These are phyloP conservation scores for Backusella westeae DNA, from an alignment of 192 early-diverging fungal species.

Conservation along the genomic window DNA sequence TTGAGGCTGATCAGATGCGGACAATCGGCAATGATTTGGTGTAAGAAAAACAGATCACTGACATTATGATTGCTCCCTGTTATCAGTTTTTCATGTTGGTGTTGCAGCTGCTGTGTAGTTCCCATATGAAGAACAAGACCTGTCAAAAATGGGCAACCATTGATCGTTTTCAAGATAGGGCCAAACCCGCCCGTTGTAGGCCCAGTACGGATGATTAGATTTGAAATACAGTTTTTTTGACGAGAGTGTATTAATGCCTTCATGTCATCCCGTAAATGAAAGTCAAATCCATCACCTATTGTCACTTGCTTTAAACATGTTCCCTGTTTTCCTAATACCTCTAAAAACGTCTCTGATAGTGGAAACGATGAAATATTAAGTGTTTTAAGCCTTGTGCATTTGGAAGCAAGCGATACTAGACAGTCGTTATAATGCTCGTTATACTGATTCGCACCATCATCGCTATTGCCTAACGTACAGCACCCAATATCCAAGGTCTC, in stretches of 20 bases:
- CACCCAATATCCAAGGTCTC: not conserved
- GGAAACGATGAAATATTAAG: not conserved
- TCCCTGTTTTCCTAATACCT: not conserved
- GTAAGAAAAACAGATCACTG: not conserved
- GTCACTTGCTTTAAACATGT: not conserved
- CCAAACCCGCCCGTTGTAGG: not conserved
- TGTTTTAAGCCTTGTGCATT: not conserved
- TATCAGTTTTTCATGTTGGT: not conserved
- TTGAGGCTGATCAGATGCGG: not conserved
- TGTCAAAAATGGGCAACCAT: not conserved
- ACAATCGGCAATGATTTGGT: not conserved
- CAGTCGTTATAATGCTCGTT: not conserved
- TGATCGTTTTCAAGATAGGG: not conserved
- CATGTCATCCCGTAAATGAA: not conserved
- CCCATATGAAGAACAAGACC: not conserved
- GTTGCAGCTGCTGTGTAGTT: not conserved
- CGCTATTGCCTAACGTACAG: not conserved
- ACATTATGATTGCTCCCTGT: not conserved
- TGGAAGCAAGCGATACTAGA: not conserved
- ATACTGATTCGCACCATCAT: not conserved
- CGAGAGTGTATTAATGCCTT: not conserved
- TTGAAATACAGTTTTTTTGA: not conserved
- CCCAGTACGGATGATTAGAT: not conserved
- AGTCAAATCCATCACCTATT: not conserved
- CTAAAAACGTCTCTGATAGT: not conserved